Conservation (phyloP, 2,329 filamentous ascomycete species). For the Colletotrichum tropicicola region DNA sequence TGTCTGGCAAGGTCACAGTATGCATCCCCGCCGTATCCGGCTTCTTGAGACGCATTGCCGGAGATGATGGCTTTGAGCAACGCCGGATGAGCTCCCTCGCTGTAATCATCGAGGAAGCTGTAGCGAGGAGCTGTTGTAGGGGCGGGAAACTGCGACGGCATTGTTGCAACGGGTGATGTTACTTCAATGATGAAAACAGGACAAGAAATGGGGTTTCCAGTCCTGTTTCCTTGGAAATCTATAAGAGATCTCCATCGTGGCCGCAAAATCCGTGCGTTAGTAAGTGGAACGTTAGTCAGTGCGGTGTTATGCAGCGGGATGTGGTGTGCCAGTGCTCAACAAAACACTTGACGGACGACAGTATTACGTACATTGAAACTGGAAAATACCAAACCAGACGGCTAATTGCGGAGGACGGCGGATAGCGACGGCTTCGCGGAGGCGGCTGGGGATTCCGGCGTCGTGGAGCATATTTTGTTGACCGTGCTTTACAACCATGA, state of each 20-base stretch:
- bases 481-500: conserved; percentile 13
- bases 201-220: neutral
- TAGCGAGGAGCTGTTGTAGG: conserved; percentile 37
- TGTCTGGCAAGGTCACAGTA: conserved; percentile 51
- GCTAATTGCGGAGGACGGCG: conserved; percentile 12
- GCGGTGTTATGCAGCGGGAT: conserved; percentile 9
- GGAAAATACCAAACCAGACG: neutral
- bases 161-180: neutral
- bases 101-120: conserved; percentile 61
- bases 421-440: conserved; percentile 11
- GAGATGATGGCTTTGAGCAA: conserved; percentile 54
- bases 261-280: conserved; percentile 19
- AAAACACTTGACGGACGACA: conserved; percentile 2
- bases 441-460: conserved; percentile 1
- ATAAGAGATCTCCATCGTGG: neutral
- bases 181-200: neutral
- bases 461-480: conserved; percentile 12
- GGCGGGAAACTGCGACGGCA: conserved; percentile 12
- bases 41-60: conserved; percentile 54
- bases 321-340: conserved; percentile 24
- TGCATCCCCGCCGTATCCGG: conserved; percentile 56
- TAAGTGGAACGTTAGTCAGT: conserved; percentile 28
- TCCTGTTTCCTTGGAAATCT: neutral
- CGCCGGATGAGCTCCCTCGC: conserved; percentile 60
- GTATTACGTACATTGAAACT: conserved; percentile 1